Evolutionary conservation across 2,329 filamentous ascomycete genomes (phyloP), one percentile per base, ranked within the genome.

Genomic region (Trichocomaceae sp.): DNA sequence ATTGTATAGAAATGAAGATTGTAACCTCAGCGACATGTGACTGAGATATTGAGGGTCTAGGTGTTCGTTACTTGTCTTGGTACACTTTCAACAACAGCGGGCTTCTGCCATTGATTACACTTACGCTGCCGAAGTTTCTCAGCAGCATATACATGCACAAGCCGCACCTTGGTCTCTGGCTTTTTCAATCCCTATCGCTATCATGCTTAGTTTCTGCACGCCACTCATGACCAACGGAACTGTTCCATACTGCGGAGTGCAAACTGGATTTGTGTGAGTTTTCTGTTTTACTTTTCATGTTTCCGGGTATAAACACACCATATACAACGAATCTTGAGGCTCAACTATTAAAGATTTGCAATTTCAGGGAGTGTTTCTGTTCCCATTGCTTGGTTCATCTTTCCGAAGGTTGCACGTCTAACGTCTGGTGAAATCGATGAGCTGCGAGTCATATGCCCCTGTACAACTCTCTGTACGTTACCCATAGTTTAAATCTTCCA

Each of bases 321-420:
- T 42, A 19, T 7, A 22, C 9, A 13, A 9, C 22, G 31, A 20
- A 7, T 13, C 19, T 37, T 19, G 47, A 31, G 12, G 20, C 45
- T 31, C 3, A 7, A 6, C 12, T 12, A 20, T 1, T 67, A 66
- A 50, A 70, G 72, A 39, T 75, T 72, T 56, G 64, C 66, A 0
- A 71, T 58, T 1, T 63, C 67, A 5, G 69, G 67, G 44, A 22
- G 67, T 0, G 17, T 71, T 2, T 64, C 63, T 0, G 59, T 62
- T 0, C 45, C 71, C 5, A 49, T 77, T 3, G 72, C 74, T 0
- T 83, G 71, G 66, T 71, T 75, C 15, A 71, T 71, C 22, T 67
- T 82, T 0, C 80, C 80, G 0, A 80, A 83, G 60, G 79, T 79
- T 59, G 76, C 76, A 59, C 75, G 75, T 2, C 65, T 77, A 29